These are phyloP conservation scores for Ceratobasidium sp. DNA, from an alignment of 1,284 basidiomycete genomes.

Conservation along the genomic window DNA sequence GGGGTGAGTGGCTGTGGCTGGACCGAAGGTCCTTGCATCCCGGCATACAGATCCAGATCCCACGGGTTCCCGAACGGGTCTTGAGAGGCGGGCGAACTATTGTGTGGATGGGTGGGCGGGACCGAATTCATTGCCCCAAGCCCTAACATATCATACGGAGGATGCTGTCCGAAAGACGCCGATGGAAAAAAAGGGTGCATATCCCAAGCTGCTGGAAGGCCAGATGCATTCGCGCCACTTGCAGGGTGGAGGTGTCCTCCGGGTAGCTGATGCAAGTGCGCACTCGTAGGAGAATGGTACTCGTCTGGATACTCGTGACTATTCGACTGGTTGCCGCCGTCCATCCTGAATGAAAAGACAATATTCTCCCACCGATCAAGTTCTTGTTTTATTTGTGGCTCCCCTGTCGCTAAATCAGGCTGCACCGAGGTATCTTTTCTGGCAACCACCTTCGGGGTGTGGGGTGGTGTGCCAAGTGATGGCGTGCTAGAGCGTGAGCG, in stretches of 20 bases:
- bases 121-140: slow-evolving; percentile 14
- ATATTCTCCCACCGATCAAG: slow-evolving; percentile 33
- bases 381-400: slow-evolving; percentile 20
- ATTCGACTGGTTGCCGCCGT: slow-evolving; percentile 6
- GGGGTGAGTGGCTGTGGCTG: slow-evolving; percentile 14
- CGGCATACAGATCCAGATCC: slow-evolving; percentile 11
- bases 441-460: background rate
- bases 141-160: slow-evolving; percentile 8
- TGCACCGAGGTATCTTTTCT: background rate
- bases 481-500: slow-evolving; percentile 23
- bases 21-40: background rate
- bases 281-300: background rate
- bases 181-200: slow-evolving; percentile 13
- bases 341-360: slow-evolving; percentile 29
- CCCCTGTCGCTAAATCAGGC: slow-evolving; percentile 13
- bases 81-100: background rate
- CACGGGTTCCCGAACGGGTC: slow-evolving; percentile 11
- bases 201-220: background rate
- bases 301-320: background rate
- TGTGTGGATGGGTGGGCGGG: background rate
- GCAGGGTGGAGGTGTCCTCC: background rate
- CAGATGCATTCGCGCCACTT: background rate
- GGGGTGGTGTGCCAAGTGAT: slow-evolving; percentile 17
- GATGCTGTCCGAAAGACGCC: slow-evolving; percentile 11
- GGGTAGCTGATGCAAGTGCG: slow-evolving; percentile 5